Percentiles rank a stretch among this genome's conserved stretches.
phyloP scores from a whole-genome alignment of 495 filamentous ascomycete genomes.

The Amorphotheca resinae region DNA sequence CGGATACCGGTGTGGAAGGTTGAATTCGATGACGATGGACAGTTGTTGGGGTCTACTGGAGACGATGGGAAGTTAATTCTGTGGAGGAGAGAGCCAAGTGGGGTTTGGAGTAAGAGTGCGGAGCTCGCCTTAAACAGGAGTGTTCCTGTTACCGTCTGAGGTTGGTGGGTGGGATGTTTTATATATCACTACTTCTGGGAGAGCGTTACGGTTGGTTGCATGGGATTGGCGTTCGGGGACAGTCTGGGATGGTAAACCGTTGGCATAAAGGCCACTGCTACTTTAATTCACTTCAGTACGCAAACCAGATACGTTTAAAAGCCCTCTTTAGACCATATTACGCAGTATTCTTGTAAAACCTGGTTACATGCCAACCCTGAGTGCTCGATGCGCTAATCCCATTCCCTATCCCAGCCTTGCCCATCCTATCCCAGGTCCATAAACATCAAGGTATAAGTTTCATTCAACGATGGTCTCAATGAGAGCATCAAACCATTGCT shows the following conservation, averaged over 20 bases:
- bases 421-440: slow-evolving; percentile 1
- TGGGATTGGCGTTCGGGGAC: no score
- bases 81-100: slow-evolving; percentile 41
- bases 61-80: slow-evolving; percentile 49
- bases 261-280: no score
- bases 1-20: slow-evolving; percentile 48
- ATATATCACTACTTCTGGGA: neutral
- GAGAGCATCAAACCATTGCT: slow-evolving; percentile 32
- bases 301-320: no score
- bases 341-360: slow-evolving; percentile 1
- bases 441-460: slow-evolving; percentile 16
- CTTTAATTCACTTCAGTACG: no score
- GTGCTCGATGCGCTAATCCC: slow-evolving; percentile 1
- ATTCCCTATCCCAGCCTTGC: slow-evolving; percentile 4
- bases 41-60: slow-evolving; percentile 44
- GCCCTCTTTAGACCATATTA: slow-evolving; percentile 4
- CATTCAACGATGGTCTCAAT: slow-evolving; percentile 30
- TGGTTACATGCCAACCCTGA: neutral
- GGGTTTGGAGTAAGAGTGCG: slow-evolving; percentile 40
- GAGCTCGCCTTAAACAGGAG: slow-evolving; percentile 38
- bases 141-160: slow-evolving; percentile 2
- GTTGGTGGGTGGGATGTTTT: neutral
- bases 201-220: neutral
- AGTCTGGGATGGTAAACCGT: no score
- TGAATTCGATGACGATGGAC: slow-evolving; percentile 47